These are phyloP conservation scores for Thraustotheca clavata DNA, from an alignment of 352 stramenopile species.

Conservation along the genomic window DNA sequence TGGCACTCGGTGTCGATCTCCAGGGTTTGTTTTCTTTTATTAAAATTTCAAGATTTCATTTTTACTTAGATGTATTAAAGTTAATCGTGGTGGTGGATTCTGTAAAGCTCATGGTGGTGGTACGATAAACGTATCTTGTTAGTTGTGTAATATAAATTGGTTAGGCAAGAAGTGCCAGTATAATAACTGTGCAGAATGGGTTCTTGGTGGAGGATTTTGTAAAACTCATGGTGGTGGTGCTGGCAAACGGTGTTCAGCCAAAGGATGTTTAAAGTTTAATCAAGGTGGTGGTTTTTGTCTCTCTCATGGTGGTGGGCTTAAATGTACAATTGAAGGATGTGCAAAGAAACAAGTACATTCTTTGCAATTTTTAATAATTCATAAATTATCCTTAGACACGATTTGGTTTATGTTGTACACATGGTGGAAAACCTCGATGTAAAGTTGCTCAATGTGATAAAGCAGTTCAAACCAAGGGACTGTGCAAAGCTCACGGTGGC, in stretches of 20 bases:
- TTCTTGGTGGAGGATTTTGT: conserved; percentile 55
- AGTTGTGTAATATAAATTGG: not conserved
- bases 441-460: conserved; percentile 12
- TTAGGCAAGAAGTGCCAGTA: conserved; percentile 29
- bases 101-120: conserved; percentile 20
- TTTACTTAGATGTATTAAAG: conserved; percentile 13
- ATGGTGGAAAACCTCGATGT: conserved; percentile 20
- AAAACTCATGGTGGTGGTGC: conserved; percentile 58
- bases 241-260: conserved; percentile 53
- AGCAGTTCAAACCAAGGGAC: conserved; percentile 16
- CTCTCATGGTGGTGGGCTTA: conserved; percentile 58
- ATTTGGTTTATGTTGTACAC: conserved; percentile 15
- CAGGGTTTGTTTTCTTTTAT: conserved; percentile 47
- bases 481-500: conserved; percentile 17
- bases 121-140: not conserved
- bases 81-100: conserved; percentile 35
- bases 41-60: conserved; percentile 41
- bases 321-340: conserved; percentile 55
- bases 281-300: conserved; percentile 70
- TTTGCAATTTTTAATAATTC: not conserved
- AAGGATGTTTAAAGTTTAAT: conserved; percentile 68
- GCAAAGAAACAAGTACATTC: conserved; percentile 61
- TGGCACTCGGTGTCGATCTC: conserved; percentile 54
- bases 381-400: conserved; percentile 7
- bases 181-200: conserved; percentile 48